Conservation (phyloP, 2,329 filamentous ascomycete species). For the Colletotrichum lindemuthianum region DNA sequence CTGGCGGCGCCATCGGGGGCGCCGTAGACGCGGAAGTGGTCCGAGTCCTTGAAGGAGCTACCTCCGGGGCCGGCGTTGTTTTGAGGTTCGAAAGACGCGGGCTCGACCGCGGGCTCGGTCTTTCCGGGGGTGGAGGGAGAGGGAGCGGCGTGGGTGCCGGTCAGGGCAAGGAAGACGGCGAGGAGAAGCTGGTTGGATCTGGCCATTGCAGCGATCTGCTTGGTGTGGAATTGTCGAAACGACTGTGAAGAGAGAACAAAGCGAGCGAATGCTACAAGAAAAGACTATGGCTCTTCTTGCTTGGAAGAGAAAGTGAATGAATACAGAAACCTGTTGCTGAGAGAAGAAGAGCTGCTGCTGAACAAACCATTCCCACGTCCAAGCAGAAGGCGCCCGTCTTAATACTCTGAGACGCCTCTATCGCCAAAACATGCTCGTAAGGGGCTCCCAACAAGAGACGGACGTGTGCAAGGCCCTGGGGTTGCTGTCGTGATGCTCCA, state of each 20-base stretch:
- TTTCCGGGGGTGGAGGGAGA: slow-evolving; percentile 44
- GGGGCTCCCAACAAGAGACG: background rate
- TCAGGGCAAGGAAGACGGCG: slow-evolving; percentile 20
- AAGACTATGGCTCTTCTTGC: slow-evolving; percentile 11
- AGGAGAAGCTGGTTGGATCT: slow-evolving; percentile 22
- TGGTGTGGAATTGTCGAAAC: background rate
- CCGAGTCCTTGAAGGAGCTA: slow-evolving; percentile 45
- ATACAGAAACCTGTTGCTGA: background rate
- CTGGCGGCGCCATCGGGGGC: slow-evolving; percentile 38
- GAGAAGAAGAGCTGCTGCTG: slow-evolving; percentile 15
- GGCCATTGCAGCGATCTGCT: slow-evolving; percentile 16
- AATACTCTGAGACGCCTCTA: slow-evolving; percentile 1
- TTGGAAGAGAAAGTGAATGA: slow-evolving; percentile 4
- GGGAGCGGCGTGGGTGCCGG: slow-evolving; percentile 25
- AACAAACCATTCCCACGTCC: background rate
- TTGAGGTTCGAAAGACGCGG: slow-evolving; percentile 43
- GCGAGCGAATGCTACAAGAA: background rate
- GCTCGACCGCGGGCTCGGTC: slow-evolving; percentile 28
- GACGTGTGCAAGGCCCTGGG: background rate
- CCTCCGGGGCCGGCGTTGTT: slow-evolving; percentile 46
- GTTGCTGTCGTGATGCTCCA: slow-evolving; percentile 6
- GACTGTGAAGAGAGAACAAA: background rate
- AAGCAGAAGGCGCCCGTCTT: slow-evolving; percentile 8
- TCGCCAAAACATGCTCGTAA: slow-evolving; percentile 24
- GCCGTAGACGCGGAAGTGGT: slow-evolving; percentile 53